These are phyloP conservation scores for Backusella parvicylindrica DNA, from an alignment of 192 early-diverging fungal genomes.

Conservation along the genomic window DNA sequence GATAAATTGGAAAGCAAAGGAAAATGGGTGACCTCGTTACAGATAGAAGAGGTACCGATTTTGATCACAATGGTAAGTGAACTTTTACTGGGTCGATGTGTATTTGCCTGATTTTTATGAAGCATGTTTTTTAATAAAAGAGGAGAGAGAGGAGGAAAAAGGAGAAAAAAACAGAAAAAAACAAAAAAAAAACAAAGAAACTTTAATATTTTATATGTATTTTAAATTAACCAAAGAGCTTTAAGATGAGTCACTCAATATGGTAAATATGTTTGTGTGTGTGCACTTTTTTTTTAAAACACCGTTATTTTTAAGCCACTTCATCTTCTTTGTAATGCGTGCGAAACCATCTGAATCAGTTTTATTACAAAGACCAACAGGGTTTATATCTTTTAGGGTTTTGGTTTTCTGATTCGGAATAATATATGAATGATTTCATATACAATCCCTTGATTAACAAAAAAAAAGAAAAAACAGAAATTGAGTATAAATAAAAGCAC, in stretches of 20 bases:
- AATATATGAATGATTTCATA: not conserved
- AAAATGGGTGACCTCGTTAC: conserved; percentile 86
- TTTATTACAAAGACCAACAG: not conserved
- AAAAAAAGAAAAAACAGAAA: not conserved
- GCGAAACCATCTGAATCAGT: not conserved
- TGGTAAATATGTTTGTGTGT: not conserved
- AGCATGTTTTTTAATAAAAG: not conserved
- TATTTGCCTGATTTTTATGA: conserved; percentile 30
- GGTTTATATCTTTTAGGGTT: not conserved
- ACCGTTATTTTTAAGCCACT: not conserved
- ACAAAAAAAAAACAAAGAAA: not conserved
- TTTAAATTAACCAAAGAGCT: not conserved
- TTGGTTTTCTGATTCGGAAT: not conserved
- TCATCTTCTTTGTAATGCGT: not conserved
- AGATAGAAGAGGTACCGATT: conserved; percentile 96
- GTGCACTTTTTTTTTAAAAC: not conserved
- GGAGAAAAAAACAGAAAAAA: not conserved
- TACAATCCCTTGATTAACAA: not conserved
- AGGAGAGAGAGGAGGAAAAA: not conserved
- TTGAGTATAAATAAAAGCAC: not conserved
- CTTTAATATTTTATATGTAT: not conserved
- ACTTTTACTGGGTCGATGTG: not conserved
- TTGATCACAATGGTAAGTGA: conserved; percentile 83
- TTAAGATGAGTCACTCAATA: not conserved
- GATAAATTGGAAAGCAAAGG: conserved; percentile 91